Percentiles rank a stretch among this genome's conserved stretches.
These are phyloP conservation scores for Urtica urens DNA, from an alignment of 306 rosid genomes.

Conservation along the genomic window DNA sequence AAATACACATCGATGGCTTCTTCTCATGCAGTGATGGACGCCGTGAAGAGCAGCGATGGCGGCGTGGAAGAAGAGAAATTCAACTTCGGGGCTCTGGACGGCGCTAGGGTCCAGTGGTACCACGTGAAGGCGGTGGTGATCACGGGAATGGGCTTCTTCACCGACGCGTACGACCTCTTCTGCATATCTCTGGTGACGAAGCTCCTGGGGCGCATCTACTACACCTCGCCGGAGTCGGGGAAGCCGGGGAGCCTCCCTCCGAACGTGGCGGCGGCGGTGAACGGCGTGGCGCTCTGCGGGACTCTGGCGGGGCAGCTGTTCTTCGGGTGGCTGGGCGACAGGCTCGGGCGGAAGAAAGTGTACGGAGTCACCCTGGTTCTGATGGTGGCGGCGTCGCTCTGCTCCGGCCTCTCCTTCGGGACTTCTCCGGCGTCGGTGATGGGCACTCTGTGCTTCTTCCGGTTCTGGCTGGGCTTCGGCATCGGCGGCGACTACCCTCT, in stretches of 20 bases:
- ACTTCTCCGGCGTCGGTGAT: slow-evolving; percentile 16
- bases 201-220: slow-evolving; percentile 36
- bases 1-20: too few species aligned
- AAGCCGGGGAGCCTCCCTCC: slow-evolving; percentile 39
- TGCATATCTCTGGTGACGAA: slow-evolving; percentile 40
- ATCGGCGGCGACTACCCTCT: slow-evolving; percentile 55
- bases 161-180: slow-evolving; percentile 4
- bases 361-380: slow-evolving; percentile 36
- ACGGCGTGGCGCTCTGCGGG: slow-evolving; percentile 36
- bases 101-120: slow-evolving; percentile 1
- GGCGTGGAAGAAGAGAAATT: too few species aligned
- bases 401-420: slow-evolving; percentile 38
- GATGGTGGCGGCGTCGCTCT: slow-evolving; percentile 29
- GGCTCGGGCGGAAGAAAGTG: slow-evolving; percentile 32
- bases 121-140: neutral
- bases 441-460: slow-evolving; percentile 33
- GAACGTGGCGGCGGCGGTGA: slow-evolving; percentile 25
- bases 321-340: slow-evolving; percentile 32
- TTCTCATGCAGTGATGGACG: too few species aligned
- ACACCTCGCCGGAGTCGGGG: slow-evolving; percentile 11
- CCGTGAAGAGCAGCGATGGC: neutral
- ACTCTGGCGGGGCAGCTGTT: slow-evolving; percentile 22
- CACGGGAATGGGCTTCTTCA: slow-evolving; percentile 4
- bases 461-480: slow-evolving; percentile 43
- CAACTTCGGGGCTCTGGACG: neutral